These are phyloP conservation scores for Ogataea methanolica DNA, from an alignment of 805 yeast species.

Conservation along the genomic window DNA sequence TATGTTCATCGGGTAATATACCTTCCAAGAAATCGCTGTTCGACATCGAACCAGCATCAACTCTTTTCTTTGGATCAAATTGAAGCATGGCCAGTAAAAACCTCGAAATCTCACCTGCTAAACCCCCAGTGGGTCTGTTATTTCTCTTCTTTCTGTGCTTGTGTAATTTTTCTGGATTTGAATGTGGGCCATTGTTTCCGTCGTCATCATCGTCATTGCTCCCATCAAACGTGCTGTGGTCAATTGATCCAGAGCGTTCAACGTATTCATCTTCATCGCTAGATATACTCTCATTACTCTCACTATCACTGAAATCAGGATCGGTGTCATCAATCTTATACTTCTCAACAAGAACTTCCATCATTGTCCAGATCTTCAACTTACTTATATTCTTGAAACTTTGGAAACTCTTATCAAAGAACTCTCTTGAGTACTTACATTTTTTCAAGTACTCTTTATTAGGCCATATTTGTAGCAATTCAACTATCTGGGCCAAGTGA, in stretches of 20 bases:
- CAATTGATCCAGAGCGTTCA: background rate
- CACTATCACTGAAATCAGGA: too few species aligned
- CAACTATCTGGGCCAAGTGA: conserved; percentile 59
- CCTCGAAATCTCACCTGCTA: conserved; percentile 37
- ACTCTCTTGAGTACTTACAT: conserved; percentile 37
- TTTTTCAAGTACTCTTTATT: conserved; percentile 34
- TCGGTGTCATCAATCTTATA: conserved; percentile 36
- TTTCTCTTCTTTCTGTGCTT: too few species aligned
- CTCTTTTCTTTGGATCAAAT: conserved; percentile 44
- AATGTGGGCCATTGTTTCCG: too few species aligned
- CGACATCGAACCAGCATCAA: conserved; percentile 50
- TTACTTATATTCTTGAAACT: conserved; percentile 39
- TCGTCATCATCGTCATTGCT: too few species aligned
- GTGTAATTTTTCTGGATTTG: too few species aligned
- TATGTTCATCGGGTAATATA: conserved; percentile 17
- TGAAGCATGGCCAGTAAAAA: conserved; percentile 48
- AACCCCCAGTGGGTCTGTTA: conserved; percentile 14
- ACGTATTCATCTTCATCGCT: too few species aligned
- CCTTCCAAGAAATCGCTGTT: conserved; percentile 49
- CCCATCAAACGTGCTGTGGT: too few species aligned
- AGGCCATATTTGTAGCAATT: conserved; percentile 38
- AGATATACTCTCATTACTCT: too few species aligned
- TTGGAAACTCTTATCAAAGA: conserved; percentile 33
- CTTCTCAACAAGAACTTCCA: conserved; percentile 44
- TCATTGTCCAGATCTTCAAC: conserved; percentile 48